Evolutionary conservation across 139 green algal genomes (phyloP), one percentile per base, ranked within the genome.

Genomic region (Chlamydomonas sp.): DNA sequence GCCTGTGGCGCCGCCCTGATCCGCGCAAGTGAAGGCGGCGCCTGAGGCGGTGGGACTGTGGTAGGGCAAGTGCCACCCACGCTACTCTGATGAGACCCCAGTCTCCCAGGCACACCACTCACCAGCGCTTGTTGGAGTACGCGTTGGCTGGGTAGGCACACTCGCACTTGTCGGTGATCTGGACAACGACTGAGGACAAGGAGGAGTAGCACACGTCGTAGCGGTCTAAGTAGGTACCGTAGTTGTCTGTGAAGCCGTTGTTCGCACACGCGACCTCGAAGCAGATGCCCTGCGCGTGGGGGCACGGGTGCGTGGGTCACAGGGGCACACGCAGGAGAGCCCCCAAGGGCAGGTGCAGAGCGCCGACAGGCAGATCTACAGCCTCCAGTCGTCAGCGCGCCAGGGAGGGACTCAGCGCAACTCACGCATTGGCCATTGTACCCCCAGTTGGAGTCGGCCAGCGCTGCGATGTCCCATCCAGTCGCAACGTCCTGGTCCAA

Each of bases 81-180:
- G n/a, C n/a, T n/a, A n/a, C n/a, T n/a, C n/a, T n/a, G n/a, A n/a
- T n/a, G n/a, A n/a, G n/a, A n/a, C n/a, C n/a, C n/a, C n/a, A n/a
- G n/a, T n/a, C n/a, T n/a, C n/a, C n/a, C n/a, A n/a, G n/a, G n/a
- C n/a, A n/a, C n/a, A n/a, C n/a, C n/a, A n/a, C n/a, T 63, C 69
- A 64, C 68, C 68, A 73, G 28, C 67, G 50, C 60, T 79, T 79
- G 67, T 79, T 79, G 59, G 34, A 66, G 50, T 64, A 73, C n/a
- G 59, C 66, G 70, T 83, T 83, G 43, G 30, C 6, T 3, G 77
- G 73, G 70, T 80, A 83, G 39, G 73, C 4, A 69, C 77, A 83
- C 26, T 70, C 70, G 66, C 77, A 83, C 13, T 37, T 69, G 50
- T 83, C 77, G 2, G 70, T 76, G 2, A 80, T 37, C 73, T 73